These are phyloP conservation scores for Xylaria castorea DNA, from an alignment of 495 filamentous ascomycete genomes.

Conservation along the genomic window DNA sequence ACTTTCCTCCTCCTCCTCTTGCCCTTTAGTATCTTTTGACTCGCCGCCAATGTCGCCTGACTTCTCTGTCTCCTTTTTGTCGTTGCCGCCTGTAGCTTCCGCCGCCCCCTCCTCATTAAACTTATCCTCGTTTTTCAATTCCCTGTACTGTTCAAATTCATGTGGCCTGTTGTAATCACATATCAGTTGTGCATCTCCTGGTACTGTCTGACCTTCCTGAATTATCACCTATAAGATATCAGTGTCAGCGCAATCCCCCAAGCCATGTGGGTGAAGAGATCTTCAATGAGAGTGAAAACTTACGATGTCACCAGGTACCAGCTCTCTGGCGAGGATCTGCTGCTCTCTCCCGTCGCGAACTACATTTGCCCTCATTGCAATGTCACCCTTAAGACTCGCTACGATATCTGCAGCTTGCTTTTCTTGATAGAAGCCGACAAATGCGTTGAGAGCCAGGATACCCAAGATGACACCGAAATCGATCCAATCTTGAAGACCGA, in stretches of 20 bases:
- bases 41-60: slow-evolving; percentile 15
- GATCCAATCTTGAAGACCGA: slow-evolving; percentile 81
- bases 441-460: slow-evolving; percentile 80
- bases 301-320: slow-evolving; percentile 84
- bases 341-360: slow-evolving; percentile 74
- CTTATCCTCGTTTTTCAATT: slow-evolving; percentile 65
- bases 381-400: slow-evolving; percentile 80
- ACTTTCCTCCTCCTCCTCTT: slow-evolving; percentile 66
- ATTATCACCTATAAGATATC: slow-evolving; percentile 58
- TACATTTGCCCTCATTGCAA: slow-evolving; percentile 78
- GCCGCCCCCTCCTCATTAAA: slow-evolving; percentile 54
- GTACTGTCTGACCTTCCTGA: slow-evolving; percentile 78
- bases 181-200: slow-evolving; percentile 77
- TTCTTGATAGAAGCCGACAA: slow-evolving; percentile 86
- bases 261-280: slow-evolving; percentile 1
- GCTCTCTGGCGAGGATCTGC: slow-evolving; percentile 77
- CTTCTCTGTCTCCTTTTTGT: slow-evolving; percentile 22
- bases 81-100: slow-evolving; percentile 22
- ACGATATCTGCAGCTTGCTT: slow-evolving; percentile 88
- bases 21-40: slow-evolving; percentile 56
- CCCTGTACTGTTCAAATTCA: slow-evolving; percentile 74
- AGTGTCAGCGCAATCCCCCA: background rate
- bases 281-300: slow-evolving; percentile 38
- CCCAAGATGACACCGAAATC: slow-evolving; percentile 86
- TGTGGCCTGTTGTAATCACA: slow-evolving; percentile 76